phyloP scores from a whole-genome alignment of 2,329 filamentous ascomycete species.

The Paraphaeosphaeria minitans region DNA sequence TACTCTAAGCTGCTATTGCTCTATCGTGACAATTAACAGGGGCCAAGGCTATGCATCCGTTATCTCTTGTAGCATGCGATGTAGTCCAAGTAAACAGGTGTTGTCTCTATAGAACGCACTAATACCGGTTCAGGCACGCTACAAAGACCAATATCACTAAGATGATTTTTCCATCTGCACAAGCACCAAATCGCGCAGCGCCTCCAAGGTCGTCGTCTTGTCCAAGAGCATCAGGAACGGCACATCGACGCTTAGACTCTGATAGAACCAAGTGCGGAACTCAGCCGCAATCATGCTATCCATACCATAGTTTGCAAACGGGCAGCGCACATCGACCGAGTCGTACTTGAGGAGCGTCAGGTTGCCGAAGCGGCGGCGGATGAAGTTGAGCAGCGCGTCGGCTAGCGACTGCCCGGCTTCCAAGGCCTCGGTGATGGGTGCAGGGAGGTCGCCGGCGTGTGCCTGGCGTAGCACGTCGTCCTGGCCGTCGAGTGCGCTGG shows the following conservation, averaged over 20 bases:
- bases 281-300: constrained; percentile 15
- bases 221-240: constrained; percentile 13
- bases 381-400: neutral
- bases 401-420: neutral
- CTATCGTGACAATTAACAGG: too few relatives aligned
- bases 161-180: neutral
- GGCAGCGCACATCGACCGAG: constrained; percentile 11
- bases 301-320: constrained; percentile 15
- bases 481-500: constrained; percentile 1
- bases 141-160: too few relatives aligned
- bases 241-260: constrained; percentile 12
- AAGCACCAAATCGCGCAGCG: neutral
- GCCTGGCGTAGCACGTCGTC: neutral
- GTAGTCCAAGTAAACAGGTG: too few relatives aligned
- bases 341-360: constrained; percentile 10
- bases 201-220: constrained; percentile 4
- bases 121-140: too few relatives aligned
- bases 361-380: constrained; percentile 13
- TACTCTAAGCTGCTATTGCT: too few relatives aligned
- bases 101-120: too few relatives aligned
- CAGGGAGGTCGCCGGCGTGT: neutral
- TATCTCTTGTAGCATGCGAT: too few relatives aligned
- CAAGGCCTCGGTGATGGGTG: neutral
- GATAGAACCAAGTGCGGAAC: constrained; percentile 14
- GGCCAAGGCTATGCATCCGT: too few relatives aligned